phyloP scores from a whole-genome alignment of 192 early-diverging fungal species.

The Mortierella claussenii region DNA sequence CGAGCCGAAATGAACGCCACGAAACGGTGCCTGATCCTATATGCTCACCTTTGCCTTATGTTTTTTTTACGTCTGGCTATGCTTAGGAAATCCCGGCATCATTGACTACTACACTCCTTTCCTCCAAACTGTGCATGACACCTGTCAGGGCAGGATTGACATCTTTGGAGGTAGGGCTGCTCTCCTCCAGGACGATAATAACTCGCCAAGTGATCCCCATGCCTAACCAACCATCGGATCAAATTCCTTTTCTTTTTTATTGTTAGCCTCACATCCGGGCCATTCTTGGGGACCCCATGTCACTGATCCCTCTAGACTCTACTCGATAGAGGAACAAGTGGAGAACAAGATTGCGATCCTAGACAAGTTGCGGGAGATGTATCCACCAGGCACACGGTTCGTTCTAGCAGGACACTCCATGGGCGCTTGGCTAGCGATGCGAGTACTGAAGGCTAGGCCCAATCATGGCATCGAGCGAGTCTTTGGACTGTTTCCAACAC shows the following conservation, averaged over 20 bases:
- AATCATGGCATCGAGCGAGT: slow-evolving; percentile 69
- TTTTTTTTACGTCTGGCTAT: background rate
- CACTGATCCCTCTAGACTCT: slow-evolving; percentile 29
- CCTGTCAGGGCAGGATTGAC: slow-evolving; percentile 61
- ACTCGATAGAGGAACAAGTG: slow-evolving; percentile 70
- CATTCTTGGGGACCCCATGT: slow-evolving; percentile 62
- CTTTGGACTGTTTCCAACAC: slow-evolving; percentile 82
- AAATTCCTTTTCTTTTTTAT: background rate
- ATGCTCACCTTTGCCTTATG: too few species aligned
- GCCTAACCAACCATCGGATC: too few species aligned
- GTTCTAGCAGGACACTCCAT: slow-evolving; percentile 75
- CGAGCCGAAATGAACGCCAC: too few species aligned
- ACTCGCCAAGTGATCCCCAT: too few species aligned
- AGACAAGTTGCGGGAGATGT: slow-evolving; percentile 62
- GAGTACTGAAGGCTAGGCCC: slow-evolving; percentile 69
- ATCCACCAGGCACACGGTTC: slow-evolving; percentile 57
- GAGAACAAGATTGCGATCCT: slow-evolving; percentile 74
- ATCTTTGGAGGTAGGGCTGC: slow-evolving; percentile 70
- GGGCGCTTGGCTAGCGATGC: slow-evolving; percentile 66
- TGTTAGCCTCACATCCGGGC: slow-evolving; percentile 68
- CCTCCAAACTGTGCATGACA: slow-evolving; percentile 64
- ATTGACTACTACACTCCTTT: slow-evolving; percentile 87
- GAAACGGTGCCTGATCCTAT: too few species aligned
- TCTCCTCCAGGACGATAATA: too few species aligned
- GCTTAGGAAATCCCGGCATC: slow-evolving; percentile 80